These are phyloP conservation scores for Marasmius oreades DNA, from an alignment of 1,284 basidiomycete species.

Conservation along the genomic window DNA sequence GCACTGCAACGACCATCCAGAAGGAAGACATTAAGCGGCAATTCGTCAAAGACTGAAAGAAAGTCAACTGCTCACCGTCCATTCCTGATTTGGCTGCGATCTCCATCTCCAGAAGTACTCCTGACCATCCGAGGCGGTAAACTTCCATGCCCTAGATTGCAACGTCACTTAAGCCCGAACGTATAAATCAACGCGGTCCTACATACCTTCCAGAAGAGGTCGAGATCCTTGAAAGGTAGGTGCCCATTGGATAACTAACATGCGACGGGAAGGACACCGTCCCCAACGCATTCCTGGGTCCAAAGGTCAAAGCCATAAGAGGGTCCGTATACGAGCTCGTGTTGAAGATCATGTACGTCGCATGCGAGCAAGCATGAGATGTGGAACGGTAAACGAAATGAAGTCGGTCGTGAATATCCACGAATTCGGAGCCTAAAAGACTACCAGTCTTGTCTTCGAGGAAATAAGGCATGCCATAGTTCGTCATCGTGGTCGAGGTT, in stretches of 20 bases:
- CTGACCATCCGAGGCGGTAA: constrained; percentile 53
- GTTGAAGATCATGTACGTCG: constrained; percentile 53
- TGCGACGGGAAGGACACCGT: constrained; percentile 42
- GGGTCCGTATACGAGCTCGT: constrained; percentile 24
- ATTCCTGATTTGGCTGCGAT: constrained; percentile 46
- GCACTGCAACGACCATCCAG: constrained; percentile 36
- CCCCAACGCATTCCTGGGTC: constrained; percentile 44
- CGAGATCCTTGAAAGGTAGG: constrained; percentile 45
- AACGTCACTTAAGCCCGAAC: constrained; percentile 8
- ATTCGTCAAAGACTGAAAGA: no score
- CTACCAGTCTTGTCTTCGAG: constrained; percentile 59
- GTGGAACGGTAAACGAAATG: constrained; percentile 46
- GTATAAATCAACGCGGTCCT: background rate
- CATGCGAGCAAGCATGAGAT: constrained; percentile 34
- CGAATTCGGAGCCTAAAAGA: constrained; percentile 50
- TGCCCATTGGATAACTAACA: constrained; percentile 41
- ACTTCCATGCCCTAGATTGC: constrained; percentile 39
- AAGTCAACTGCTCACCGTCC: constrained; percentile 52
- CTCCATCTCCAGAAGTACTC: constrained; percentile 57
- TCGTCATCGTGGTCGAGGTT: constrained; percentile 29
- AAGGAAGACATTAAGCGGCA: no score
- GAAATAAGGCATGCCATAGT: constrained; percentile 53
- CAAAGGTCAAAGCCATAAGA: constrained; percentile 47
- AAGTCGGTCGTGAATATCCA: constrained; percentile 61
- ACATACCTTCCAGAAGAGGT: constrained; percentile 35